phyloP scores from a whole-genome alignment of 371 early-diverging fungal genomes.

The Apophysomyces trapeziformis region DNA sequence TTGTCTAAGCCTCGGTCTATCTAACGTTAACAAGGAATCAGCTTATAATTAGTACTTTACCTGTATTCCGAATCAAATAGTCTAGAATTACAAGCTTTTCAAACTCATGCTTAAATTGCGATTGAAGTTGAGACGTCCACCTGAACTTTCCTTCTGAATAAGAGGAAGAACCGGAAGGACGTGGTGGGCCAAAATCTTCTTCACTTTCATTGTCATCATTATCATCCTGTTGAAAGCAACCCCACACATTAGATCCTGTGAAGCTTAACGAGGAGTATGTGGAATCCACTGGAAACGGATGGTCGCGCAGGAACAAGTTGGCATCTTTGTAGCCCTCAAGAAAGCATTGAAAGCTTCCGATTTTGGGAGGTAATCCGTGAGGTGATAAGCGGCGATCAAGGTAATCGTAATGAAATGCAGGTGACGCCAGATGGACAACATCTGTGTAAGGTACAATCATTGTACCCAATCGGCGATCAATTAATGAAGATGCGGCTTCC shows the following conservation, averaged over 20 bases:
- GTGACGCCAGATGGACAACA: slow-evolving; percentile 72
- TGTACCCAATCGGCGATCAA: slow-evolving; percentile 79
- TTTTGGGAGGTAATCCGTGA: slow-evolving; percentile 68
- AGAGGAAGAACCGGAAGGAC: slow-evolving; percentile 14
- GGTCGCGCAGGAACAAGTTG: slow-evolving; percentile 71
- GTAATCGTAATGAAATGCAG: slow-evolving; percentile 80
- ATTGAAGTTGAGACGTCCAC: slow-evolving; percentile 70
- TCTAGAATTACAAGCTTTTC: slow-evolving; percentile 86
- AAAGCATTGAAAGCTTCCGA: slow-evolving; percentile 89
- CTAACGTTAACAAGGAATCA: background rate
- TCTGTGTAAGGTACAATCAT: slow-evolving; percentile 87
- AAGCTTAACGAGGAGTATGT: slow-evolving; percentile 15
- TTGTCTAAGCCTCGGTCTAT: slow-evolving; percentile 86
- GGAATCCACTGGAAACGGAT: slow-evolving; percentile 53
- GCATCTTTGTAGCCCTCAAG: slow-evolving; percentile 84
- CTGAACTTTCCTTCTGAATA: slow-evolving; percentile 27
- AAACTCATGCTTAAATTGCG: slow-evolving; percentile 81
- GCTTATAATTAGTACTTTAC: slow-evolving; percentile 29
- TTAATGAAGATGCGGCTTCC: slow-evolving; percentile 83
- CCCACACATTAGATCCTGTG: slow-evolving; percentile 34
- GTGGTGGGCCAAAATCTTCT: slow-evolving; percentile 5
- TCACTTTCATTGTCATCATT: slow-evolving; percentile 10
- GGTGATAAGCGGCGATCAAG: slow-evolving; percentile 55
- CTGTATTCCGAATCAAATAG: slow-evolving; percentile 91
- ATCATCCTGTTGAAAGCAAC: slow-evolving; percentile 32